A percentile compares a stretch with the other conserved stretches of the same genome.
phyloP scores from a whole-genome alignment of 2,329 filamentous ascomycete species.

The Xylaria sp. region DNA sequence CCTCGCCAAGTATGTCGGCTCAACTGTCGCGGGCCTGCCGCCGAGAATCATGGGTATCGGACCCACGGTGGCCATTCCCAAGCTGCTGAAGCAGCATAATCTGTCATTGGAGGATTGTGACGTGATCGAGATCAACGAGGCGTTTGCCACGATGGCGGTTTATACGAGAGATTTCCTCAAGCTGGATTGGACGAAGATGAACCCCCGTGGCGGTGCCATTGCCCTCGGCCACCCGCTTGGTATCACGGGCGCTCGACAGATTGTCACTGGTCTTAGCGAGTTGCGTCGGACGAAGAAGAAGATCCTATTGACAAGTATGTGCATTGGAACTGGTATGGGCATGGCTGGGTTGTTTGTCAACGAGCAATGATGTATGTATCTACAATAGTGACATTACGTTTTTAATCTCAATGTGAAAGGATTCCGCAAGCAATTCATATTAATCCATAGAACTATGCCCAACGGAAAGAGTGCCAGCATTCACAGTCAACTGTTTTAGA shows the following conservation, averaged over 20 bases:
- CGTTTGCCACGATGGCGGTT: slow-evolving; percentile 96
- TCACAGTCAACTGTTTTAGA: no score
- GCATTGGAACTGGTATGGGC: slow-evolving; percentile 71
- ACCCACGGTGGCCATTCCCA: slow-evolving; percentile 74
- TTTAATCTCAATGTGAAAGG: background rate
- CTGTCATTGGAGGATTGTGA: slow-evolving; percentile 83
- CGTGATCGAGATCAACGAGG: slow-evolving; percentile 94
- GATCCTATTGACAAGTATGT: slow-evolving; percentile 92
- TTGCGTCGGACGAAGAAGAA: slow-evolving; percentile 84
- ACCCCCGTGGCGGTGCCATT: slow-evolving; percentile 80
- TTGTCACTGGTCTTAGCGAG: slow-evolving; percentile 90
- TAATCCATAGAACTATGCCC: background rate
- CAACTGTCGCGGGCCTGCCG: slow-evolving; percentile 86
- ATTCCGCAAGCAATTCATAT: background rate
- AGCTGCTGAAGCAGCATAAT: slow-evolving; percentile 82
- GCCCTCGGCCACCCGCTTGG: slow-evolving; percentile 84
- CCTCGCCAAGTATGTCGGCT: slow-evolving; percentile 90
- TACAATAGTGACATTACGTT: background rate
- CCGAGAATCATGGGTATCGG: slow-evolving; percentile 98
- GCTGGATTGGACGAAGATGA: slow-evolving; percentile 77
- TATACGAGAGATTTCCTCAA: slow-evolving; percentile 81
- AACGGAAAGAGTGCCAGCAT: background rate
- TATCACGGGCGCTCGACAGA: slow-evolving; percentile 77
- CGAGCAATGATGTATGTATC: slow-evolving; percentile 49
- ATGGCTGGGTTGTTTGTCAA: slow-evolving; percentile 72